phyloP scores from a whole-genome alignment of 441 rosid species.

The Populus hybrid region DNA sequence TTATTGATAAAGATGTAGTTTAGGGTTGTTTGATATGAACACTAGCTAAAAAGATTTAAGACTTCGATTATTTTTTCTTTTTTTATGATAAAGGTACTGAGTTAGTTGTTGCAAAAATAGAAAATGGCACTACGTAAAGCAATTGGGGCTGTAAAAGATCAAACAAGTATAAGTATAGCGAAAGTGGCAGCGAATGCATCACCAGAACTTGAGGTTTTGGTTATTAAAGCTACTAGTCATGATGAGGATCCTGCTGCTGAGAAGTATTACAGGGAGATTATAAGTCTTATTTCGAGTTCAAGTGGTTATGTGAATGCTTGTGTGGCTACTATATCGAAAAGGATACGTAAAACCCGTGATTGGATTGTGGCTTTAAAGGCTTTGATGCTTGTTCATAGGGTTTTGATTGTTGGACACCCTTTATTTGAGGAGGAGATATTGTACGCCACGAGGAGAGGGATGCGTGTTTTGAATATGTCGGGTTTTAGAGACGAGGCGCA shows the following conservation, averaged over 20 bases:
- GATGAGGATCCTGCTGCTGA: slow-evolving; percentile 61
- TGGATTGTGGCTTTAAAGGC: slow-evolving; percentile 85
- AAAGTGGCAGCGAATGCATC: slow-evolving; percentile 63
- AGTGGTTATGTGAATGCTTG: slow-evolving; percentile 56
- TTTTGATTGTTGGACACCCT: slow-evolving; percentile 69
- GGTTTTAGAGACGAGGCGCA: slow-evolving; percentile 59
- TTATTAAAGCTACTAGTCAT: slow-evolving; percentile 73
- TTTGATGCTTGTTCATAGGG: slow-evolving; percentile 61
- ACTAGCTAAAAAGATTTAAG: slow-evolving; percentile 4
- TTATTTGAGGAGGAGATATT: slow-evolving; percentile 60
- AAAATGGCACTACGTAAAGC: slow-evolving; percentile 75
- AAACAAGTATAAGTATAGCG: slow-evolving; percentile 77
- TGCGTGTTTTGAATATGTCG: slow-evolving; percentile 60
- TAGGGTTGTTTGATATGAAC: no score
- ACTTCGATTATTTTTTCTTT: slow-evolving; percentile 10
- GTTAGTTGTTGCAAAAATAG: slow-evolving; percentile 23
- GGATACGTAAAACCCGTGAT: slow-evolving; percentile 59
- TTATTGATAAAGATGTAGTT: no score
- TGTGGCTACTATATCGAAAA: slow-evolving; percentile 53
- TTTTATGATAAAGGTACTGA: no score
- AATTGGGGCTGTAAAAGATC: slow-evolving; percentile 82
- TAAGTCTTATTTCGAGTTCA: slow-evolving; percentile 43
- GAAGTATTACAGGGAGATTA: slow-evolving; percentile 46
- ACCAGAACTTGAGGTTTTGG: slow-evolving; percentile 56
- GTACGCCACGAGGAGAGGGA: slow-evolving; percentile 55